Base-by-base conservation (phyloP, 768 basidiomycete species). In the Podaxis sp. region DNA sequence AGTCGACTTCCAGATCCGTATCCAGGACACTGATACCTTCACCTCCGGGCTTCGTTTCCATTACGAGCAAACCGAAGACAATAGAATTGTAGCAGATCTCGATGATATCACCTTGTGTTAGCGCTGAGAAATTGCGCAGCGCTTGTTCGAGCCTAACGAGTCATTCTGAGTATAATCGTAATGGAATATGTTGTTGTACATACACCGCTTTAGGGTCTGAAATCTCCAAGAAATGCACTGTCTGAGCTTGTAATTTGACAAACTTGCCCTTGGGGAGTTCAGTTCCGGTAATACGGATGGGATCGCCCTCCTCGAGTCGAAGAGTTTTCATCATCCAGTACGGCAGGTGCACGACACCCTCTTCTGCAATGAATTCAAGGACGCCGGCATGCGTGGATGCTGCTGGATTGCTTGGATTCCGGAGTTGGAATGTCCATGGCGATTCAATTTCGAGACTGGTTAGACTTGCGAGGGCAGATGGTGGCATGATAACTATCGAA, bases 281-380 rank as follows among this genome's bases (percentile, higher is more conserved):
- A 1, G 90, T 83, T 7, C 96, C 95, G 4, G 90, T 95, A 57
- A 99, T 88, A 49, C 95, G 88, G 64, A 99, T 92, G 11, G 94
- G 87, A 77, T 99, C 97, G 12, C 97, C 97, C 76, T 99, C 97
- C 60, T 88, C 89, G 28, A 99, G 77, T 28, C 93, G 86, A 20
- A 99, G 79, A 4, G 94, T 95, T 78, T 91, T 95, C 96, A 99
- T 99, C 93, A 99, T 96, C 97, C 97, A 99, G 68, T 95, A 91
- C 0, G 97, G 97, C 15, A 99, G 81, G 79, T 99, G 91, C 2
- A 96, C 96, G 13, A 91, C 82, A 12, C 97, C 97, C 74, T 99
- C 96, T 61, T 97, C 90, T 2, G 97, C 96, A 66, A 98, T 98
- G 76, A 99, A 99, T 72, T 99, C 97, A 30, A 99, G 85, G 28